These are phyloP conservation scores for Microbotryum lychnidis-dioicae DNA, from an alignment of 1,284 basidiomycete species.

Conservation along the genomic window DNA sequence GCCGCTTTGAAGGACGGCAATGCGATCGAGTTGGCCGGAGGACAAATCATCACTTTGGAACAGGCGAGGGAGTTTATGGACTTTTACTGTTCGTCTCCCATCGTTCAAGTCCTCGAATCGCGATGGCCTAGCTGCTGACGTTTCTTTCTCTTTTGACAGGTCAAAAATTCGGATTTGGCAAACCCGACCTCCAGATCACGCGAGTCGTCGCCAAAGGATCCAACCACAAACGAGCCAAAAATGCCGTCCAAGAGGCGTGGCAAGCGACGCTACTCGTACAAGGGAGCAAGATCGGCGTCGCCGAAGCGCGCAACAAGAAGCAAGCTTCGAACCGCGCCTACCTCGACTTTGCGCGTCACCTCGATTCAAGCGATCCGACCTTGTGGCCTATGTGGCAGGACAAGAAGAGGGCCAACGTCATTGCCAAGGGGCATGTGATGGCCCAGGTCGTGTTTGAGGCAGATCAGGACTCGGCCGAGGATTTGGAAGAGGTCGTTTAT, in stretches of 20 bases:
- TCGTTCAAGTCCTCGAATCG: too few relatives aligned
- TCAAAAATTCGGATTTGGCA: constrained; percentile 63
- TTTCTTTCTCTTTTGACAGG: constrained; percentile 5
- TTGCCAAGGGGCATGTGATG: constrained; percentile 50
- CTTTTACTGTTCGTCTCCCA: constrained; percentile 63
- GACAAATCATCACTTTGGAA: constrained; percentile 59
- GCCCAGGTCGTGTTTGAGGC: constrained; percentile 25
- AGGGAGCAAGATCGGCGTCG: constrained; percentile 71
- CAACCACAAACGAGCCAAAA: constrained; percentile 30
- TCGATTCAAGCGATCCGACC: constrained; percentile 69
- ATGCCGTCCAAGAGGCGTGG: constrained; percentile 46
- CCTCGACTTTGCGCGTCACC: constrained; percentile 77
- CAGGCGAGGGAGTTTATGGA: constrained; percentile 86
- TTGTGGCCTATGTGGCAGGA: constrained; percentile 66
- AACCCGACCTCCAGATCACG: constrained; percentile 64
- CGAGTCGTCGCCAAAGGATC: constrained; percentile 25
- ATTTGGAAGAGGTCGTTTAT: constrained; percentile 61
- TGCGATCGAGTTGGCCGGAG: constrained; percentile 52
- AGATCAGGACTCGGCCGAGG: constrained; percentile 56
- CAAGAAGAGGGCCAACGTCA: constrained; percentile 30
- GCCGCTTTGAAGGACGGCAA: constrained; percentile 19
- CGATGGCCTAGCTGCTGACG: not conserved
- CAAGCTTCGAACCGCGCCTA: constrained; percentile 64
- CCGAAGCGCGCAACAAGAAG: constrained; percentile 65
- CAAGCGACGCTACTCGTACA: constrained; percentile 75